Percentiles rank a stretch among this genome's conserved stretches.
Evolutionary conservation across 345 rosid genomes (phyloP).

Genomic region (Syzygium aqueum): DNA sequence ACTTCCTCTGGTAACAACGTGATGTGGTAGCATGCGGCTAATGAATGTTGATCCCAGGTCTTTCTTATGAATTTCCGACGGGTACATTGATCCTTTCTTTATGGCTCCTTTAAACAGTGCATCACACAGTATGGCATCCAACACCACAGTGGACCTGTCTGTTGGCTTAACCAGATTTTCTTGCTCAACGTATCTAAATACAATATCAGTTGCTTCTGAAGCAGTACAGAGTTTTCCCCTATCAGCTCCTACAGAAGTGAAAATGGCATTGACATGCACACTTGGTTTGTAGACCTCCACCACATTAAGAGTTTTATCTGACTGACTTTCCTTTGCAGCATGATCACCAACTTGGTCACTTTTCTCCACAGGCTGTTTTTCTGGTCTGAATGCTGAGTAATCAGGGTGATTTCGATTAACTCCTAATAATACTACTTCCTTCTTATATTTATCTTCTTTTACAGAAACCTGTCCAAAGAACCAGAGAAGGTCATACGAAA

Average conservation of each 20-base stretch:
- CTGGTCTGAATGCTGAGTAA: constrained; percentile 73
- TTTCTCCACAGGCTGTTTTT: constrained; percentile 50
- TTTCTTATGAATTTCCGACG: constrained; percentile 81
- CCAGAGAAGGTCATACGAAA: not conserved
- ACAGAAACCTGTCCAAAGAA: constrained; percentile 38
- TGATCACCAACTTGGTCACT: constrained; percentile 30
- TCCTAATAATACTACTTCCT: constrained; percentile 58
- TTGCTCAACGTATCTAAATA: constrained; percentile 66
- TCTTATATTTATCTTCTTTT: constrained; percentile 85
- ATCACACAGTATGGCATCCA: constrained; percentile 81
- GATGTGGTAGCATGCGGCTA: constrained; percentile 81
- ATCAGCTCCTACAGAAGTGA: constrained; percentile 75
- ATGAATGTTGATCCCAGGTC: constrained; percentile 63
- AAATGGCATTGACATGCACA: constrained; percentile 71
- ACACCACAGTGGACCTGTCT: constrained; percentile 53
- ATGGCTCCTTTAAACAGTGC: constrained; percentile 88
- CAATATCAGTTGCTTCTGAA: constrained; percentile 81
- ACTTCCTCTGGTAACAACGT: constrained; percentile 59
- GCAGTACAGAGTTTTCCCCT: constrained; percentile 58
- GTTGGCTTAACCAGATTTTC: constrained; percentile 70
- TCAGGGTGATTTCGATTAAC: constrained; percentile 62
- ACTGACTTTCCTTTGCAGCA: constrained; percentile 22
- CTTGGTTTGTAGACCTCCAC: constrained; percentile 82
- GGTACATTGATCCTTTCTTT: constrained; percentile 85
- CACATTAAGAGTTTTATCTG: constrained; percentile 59